These are phyloP conservation scores for Thielaviopsis euricoi DNA, from an alignment of 2,329 filamentous ascomycete genomes.

Conservation along the genomic window DNA sequence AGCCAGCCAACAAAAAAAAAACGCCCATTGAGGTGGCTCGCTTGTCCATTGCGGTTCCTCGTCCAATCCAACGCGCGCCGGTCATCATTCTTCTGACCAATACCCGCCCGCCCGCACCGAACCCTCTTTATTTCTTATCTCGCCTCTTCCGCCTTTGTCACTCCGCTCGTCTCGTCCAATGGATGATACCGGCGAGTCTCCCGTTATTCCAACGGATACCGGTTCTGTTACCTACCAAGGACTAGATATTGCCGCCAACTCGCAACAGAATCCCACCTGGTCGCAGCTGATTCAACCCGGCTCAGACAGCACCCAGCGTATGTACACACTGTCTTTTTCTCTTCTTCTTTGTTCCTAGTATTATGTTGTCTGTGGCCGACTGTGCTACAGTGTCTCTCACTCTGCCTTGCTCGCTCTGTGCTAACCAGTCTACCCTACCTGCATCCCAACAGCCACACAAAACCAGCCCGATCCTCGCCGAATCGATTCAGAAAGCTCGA, in stretches of 20 bases:
- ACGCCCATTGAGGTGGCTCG: neutral
- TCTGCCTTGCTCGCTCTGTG: neutral
- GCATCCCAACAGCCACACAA: conserved; percentile 45
- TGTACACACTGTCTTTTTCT: neutral
- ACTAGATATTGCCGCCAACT: neutral
- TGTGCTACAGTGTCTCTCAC: neutral
- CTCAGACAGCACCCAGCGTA: neutral
- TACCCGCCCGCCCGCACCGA: neutral
- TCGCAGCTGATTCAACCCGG: neutral
- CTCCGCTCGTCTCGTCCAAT: neutral
- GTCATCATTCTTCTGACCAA: neutral
- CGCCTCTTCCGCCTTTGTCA: neutral
- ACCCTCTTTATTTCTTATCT: neutral
- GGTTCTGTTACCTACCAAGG: too few relatives aligned
- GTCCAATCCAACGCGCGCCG: neutral
- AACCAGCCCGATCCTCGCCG: conserved; percentile 66
- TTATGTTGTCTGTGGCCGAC: neutral
- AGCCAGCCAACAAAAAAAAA: too few relatives aligned
- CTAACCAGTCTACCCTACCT: neutral
- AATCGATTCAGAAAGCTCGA: conserved; percentile 63
- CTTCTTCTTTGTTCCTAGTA: neutral
- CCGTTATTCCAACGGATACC: too few relatives aligned
- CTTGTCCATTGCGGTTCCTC: neutral
- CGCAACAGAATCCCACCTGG: neutral
- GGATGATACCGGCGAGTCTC: neutral